Percentiles rank a stretch among this genome's conserved stretches.
Evolutionary conservation across 2,329 filamentous ascomycete species (phyloP).

Genomic region (Fusarium anthophilum): DNA sequence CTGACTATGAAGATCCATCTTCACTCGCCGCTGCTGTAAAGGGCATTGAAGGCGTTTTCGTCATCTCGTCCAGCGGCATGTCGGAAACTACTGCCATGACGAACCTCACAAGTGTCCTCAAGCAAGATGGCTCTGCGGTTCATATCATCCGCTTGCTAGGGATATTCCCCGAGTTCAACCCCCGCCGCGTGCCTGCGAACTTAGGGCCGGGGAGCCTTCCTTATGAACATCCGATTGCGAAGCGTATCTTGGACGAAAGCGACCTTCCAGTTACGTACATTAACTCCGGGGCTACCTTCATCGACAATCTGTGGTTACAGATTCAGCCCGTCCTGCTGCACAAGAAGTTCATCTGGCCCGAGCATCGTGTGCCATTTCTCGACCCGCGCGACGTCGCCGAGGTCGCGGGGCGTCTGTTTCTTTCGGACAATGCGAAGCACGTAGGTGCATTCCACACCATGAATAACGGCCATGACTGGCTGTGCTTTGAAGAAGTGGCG

Average conservation of each 20-base stretch:
- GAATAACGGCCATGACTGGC: background rate
- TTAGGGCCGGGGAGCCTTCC: background rate
- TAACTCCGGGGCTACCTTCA: background rate
- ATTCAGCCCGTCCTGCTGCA: accelerated
- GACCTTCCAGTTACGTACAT: accelerated
- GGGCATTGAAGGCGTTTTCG: accelerated
- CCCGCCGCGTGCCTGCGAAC: accelerated
- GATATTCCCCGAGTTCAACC: background rate
- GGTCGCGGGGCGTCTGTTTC: background rate
- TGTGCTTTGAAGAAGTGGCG: background rate
- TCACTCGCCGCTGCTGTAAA: background rate
- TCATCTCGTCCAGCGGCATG: background rate
- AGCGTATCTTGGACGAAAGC: background rate
- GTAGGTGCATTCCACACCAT: accelerated
- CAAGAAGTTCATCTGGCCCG: background rate
- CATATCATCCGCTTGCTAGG: background rate
- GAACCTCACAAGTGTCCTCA: accelerated
- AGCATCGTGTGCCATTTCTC: background rate
- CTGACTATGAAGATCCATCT: background rate
- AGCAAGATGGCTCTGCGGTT: background rate
- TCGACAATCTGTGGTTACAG: background rate
- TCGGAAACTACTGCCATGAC: background rate
- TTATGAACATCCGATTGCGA: background rate
- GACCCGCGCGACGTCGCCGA: background rate
- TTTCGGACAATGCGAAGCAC: accelerated